phyloP scores from a whole-genome alignment of 2,329 filamentous ascomycete species.

The Remersonia thermophila region DNA sequence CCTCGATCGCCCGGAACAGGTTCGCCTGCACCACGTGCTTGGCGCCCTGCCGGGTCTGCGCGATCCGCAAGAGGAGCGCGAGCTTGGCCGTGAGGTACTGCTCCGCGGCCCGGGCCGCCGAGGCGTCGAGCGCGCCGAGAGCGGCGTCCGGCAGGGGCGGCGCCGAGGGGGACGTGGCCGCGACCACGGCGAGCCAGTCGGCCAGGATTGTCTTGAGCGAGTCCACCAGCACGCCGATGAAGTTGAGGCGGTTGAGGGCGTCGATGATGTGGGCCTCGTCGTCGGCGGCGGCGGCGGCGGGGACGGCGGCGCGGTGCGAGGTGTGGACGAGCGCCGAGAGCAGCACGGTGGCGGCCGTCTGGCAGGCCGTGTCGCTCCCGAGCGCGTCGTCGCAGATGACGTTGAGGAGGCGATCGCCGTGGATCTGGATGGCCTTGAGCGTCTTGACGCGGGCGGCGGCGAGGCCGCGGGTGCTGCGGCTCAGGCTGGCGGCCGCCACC shows the following conservation, averaged over 20 bases:
- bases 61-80: constrained; percentile 70
- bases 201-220: constrained; percentile 65
- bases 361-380: constrained; percentile 66
- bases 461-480: constrained; percentile 25
- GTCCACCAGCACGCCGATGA: constrained; percentile 80
- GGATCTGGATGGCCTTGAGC: constrained; percentile 55
- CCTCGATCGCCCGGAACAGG: constrained; percentile 67
- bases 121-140: constrained; percentile 6
- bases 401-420: constrained; percentile 70
- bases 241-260: constrained; percentile 73
- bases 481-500: background rate
- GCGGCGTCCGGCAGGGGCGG: background rate
- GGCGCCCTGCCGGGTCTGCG: constrained; percentile 73
- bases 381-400: constrained; percentile 83
- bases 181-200: constrained; percentile 52
- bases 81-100: constrained; percentile 59
- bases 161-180: constrained; percentile 8
- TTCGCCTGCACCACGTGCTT: constrained; percentile 80
- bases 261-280: constrained; percentile 71
- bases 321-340: constrained; percentile 66
- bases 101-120: constrained; percentile 26
- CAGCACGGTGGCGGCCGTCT: constrained; percentile 77
- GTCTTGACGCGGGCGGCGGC: constrained; percentile 44
- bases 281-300: constrained; percentile 39
- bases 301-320: constrained; percentile 33